These are phyloP conservation scores for Oidium heveae DNA, from an alignment of 2,329 filamentous ascomycete species.

Conservation along the genomic window DNA sequence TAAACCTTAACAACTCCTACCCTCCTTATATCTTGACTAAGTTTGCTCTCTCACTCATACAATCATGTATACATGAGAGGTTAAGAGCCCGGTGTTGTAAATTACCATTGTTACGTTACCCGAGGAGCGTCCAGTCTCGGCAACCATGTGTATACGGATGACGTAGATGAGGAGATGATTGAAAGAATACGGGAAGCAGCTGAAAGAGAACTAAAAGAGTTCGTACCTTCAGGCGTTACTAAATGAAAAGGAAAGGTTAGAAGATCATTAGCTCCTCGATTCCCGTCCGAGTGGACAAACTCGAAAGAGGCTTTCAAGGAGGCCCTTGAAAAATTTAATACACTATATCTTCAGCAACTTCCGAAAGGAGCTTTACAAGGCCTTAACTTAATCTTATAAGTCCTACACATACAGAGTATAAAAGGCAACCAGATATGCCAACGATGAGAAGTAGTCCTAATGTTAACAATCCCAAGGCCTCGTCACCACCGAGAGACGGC, in stretches of 20 bases:
- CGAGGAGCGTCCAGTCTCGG: not conserved
- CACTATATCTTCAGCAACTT: not conserved
- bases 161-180: not conserved
- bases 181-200: not conserved
- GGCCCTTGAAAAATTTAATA: not conserved
- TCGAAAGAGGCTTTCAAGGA: not conserved
- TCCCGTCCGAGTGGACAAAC: not conserved
- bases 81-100: no score
- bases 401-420: not conserved
- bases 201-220: not conserved
- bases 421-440: not conserved
- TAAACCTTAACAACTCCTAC: no score
- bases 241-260: not conserved
- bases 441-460: not conserved
- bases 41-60: no score
- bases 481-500: not conserved
- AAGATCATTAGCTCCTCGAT: not conserved
- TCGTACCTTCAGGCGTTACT: not conserved
- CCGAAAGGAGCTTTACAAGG: not conserved
- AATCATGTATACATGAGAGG: no score
- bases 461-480: not conserved
- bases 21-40: no score
- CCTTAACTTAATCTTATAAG: not conserved
- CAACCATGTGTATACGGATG: not conserved
- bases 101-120: not conserved